Base-by-base conservation (phyloP, 2,329 filamentous ascomycete species). In the Xylariaceae sp. region DNA sequence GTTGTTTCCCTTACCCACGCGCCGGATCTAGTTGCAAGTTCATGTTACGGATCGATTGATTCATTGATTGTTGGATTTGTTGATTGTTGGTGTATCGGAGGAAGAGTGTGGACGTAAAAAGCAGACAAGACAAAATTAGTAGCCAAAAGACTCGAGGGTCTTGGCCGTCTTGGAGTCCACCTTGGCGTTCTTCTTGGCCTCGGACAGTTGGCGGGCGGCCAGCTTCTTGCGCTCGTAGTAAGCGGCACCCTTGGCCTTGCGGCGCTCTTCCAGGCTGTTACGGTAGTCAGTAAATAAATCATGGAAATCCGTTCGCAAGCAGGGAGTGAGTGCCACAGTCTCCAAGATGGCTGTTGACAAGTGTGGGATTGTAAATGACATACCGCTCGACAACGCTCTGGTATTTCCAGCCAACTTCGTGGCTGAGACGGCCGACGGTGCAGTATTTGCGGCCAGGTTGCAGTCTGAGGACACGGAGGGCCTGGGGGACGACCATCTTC, bases 181-280 rank as follows among this genome's bases (percentile, higher is more conserved):
- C 74, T 84, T 86, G 67, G 91, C 90, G 76, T 81, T 89, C 88
- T 93, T 93, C 87, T 96, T 88, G 69, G 93, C 92, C 74, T 96
- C 89, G 67, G 86, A 82, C 69, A 97, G 80, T 82, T 95, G 90
- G 84, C 88, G 89, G 75, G 88, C 84, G 68, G 89, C 89, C 67
- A 90, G 85, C 90, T 95, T 96, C 94, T 97, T 99, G 86, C 92
- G 91, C 85, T 96, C 92, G 86, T 97, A 97, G 89, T 97, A 99
- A 75, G 94, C 94, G 68, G 89, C 86, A 73, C 91, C 88, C 90
- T 97, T 99, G 78, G 95, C 93, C 86, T 99, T 99, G 84, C 94
- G 90, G 80, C 93, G 87, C 86, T 99, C 94, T 86, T 99, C 94
- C 73, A 99, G 86, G 80, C 94, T 97, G 71, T 66, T 55, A 47